These are phyloP conservation scores for Tylopilus vinaceipallidus DNA, from an alignment of 768 basidiomycete genomes.

Conservation along the genomic window DNA sequence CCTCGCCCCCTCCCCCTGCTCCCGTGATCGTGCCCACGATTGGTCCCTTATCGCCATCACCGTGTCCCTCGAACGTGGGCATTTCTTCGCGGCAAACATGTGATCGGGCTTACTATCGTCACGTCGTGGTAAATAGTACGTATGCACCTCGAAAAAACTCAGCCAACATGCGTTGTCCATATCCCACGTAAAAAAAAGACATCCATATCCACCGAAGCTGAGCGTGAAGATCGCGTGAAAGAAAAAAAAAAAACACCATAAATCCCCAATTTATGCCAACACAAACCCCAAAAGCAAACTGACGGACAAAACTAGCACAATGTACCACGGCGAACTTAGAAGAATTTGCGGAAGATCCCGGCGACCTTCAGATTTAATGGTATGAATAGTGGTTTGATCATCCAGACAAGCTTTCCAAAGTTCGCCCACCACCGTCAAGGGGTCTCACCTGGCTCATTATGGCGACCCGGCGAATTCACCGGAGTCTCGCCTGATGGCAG, in stretches of 20 bases:
- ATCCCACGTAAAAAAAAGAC: conserved; percentile 18
- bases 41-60: not conserved
- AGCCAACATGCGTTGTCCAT: conserved; percentile 15
- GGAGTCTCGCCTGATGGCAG: conserved; percentile 5
- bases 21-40: too few species aligned
- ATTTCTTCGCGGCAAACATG: not conserved
- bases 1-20: not conserved
- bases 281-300: conserved; percentile 24
- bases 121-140: conserved; percentile 16
- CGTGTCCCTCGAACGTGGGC: not conserved
- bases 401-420: conserved; percentile 43
- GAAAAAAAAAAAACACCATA: too few species aligned
- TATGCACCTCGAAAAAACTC: conserved; percentile 4
- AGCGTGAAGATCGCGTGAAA: conserved; percentile 15
- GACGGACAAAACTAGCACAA: conserved; percentile 25
- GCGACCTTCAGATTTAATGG: conserved; percentile 48
- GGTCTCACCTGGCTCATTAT: conserved; percentile 16
- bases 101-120: not conserved
- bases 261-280: conserved; percentile 20
- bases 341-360: conserved; percentile 44
- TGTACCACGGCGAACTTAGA: conserved; percentile 28
- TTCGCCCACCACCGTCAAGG: conserved; percentile 53
- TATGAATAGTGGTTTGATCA: conserved; percentile 39
- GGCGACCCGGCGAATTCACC: conserved; percentile 9
- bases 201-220: not conserved